Conservation (phyloP, 495 filamentous ascomycete species). For the Aspergillus haitiensis region DNA sequence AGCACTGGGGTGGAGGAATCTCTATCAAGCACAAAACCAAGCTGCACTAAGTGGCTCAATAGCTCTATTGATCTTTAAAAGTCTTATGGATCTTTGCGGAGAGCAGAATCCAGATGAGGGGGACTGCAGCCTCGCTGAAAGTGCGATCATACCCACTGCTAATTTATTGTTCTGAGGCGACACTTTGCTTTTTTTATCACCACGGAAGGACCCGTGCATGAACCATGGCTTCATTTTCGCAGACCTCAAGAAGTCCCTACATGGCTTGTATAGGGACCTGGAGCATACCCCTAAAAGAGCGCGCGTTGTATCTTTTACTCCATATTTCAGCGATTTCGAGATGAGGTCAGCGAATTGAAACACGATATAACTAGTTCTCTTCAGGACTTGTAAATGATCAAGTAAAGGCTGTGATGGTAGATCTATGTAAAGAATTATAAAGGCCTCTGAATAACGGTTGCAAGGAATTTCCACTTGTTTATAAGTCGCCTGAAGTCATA, state of each 20-base stretch:
- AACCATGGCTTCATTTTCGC: conserved; percentile 20
- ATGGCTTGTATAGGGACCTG: conserved; percentile 3
- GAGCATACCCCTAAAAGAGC: conserved; percentile 18
- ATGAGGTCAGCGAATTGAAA: conserved; percentile 2
- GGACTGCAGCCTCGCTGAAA: too few species aligned
- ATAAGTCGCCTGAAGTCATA: too few species aligned
- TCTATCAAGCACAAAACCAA: conserved; percentile 23
- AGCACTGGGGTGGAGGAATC: conserved; percentile 20
- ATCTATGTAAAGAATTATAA: too few species aligned
- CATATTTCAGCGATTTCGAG: conserved; percentile 15
- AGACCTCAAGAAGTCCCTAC: neutral
- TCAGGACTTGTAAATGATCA: too few species aligned
- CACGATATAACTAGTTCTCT: too few species aligned
- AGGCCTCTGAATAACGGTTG: too few species aligned
- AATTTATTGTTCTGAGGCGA: neutral
- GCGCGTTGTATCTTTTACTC: conserved; percentile 14
- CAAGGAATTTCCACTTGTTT: too few species aligned
- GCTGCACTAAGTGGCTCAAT: conserved; percentile 20
- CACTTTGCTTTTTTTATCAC: conserved; percentile 19
- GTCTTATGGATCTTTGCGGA: too few species aligned
- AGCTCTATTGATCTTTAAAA: conserved; percentile 18
- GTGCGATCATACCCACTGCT: too few species aligned
- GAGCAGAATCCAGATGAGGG: too few species aligned
- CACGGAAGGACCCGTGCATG: conserved; percentile 19
- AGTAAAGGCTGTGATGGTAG: too few species aligned